Base-by-base conservation (phyloP, 1,284 basidiomycete species). In the Rhizopogon hawkerae region DNA sequence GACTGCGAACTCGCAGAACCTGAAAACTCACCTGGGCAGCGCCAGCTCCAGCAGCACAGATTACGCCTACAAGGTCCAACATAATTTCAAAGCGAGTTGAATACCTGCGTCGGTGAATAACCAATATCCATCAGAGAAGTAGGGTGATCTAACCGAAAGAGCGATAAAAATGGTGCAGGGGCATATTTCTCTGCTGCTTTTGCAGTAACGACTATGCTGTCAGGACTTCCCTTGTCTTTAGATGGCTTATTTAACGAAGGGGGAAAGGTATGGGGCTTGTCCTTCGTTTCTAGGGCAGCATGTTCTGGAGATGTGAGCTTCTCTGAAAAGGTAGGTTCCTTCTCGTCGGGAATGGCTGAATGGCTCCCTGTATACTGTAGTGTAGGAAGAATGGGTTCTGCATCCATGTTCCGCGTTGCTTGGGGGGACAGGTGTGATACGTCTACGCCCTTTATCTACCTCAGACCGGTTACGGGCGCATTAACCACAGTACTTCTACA, bases 11-110 rank as follows among this genome's bases (percentile, higher is more conserved):
- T 4, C 8, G 23, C 18, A 39, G 1, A 10, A 35, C 24, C 8
- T 23, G 11, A 13, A 10, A 38, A 63, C 73, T 38, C 54, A 85
- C 86, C 75, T 89, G 85, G 11, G 88, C 79, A 35, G 86, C 80
- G 18, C 89, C 89, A 3, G 85, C 80, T 1, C 72, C 81, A 8
- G 72, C 74, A 0, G 90, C 86, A 11, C 77, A 77, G 9, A 85
- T 61, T 18, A 92, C 52, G 49, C 85, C 87, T 51, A 89, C 69
- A 18, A 67, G 59, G 64, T 92, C 71, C 14, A 90, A 58, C 48
- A 73, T 56, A 3, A 85, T 62, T 59, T 93, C 90, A 26, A 70
- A 71, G 33, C 61, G 71, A 2, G 86, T 92, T 0, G 85, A 77
- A 58, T 83, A 89, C 23, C 83, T 73, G 46, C 11, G 14, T 18